Evolutionary conservation across 192 early-diverging fungal genomes (phyloP), one percentile per base, ranked within the genome.

Genomic region (Phlyctochytrium arcticum): DNA sequence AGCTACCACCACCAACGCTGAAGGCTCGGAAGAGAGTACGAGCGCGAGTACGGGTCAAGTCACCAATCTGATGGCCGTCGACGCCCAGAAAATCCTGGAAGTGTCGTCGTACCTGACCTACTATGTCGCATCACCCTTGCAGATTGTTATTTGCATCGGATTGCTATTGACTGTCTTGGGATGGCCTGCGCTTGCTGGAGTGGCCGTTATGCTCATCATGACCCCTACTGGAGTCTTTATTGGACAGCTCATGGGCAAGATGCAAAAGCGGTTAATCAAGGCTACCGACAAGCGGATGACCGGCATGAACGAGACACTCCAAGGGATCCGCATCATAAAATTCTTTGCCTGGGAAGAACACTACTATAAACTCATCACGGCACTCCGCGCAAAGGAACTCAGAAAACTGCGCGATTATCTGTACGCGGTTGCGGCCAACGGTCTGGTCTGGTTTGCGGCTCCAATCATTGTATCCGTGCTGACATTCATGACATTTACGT

Each of bases 261-360:
- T 39, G 65, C 86, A 92, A 68, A 75, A 84, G n/a, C 68, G 80
- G 10, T 53, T 85, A n/a, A 82, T 89, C 63, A 65, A 59, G 32
- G 73, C 79, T 12, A 89, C 85, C 9, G 90, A 92, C 63, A 73
- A 90, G 64, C 87, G 94, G 19, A 78, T 95, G 34, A 82, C 87
- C n/a, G 77, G 85, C 60, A 86, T 94, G 53, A 95, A 90, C 54
- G 93, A 98, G 72, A 77, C 92, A 60, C 75, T 95, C 46, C 80
- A 91, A 73, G 94, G 92, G 36, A 96, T 98, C 37, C 83, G 92
- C 21, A 90, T 96, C n/a, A 86, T 98, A 57, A 98, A 98, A 70
- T 97, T 75, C 60, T 78, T 83, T 50, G 75, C 73, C n/a, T 83
- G 81, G 77, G 81, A 83, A 46, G 19, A 29, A 2, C 79, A 88